Evolutionary conservation across 768 basidiomycete species (phyloP), one percentile per base, ranked within the genome.

Genomic region (Lactarius sp.): DNA sequence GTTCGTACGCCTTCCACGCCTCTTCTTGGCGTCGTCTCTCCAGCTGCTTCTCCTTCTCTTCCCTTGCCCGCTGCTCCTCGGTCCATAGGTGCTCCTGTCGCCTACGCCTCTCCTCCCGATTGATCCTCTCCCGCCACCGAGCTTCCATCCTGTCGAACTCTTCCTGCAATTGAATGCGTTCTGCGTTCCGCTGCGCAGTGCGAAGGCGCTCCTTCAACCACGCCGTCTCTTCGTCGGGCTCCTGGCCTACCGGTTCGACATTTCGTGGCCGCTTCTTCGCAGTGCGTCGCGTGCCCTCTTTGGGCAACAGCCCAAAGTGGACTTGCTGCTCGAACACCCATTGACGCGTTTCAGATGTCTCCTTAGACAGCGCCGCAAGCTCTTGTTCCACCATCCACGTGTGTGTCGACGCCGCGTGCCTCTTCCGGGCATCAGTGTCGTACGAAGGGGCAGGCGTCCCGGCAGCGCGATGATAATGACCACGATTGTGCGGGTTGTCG

Each of bases 1-100:
- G 73, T 73, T 92, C 88, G 74, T 92, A 88, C 55, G 68, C 72
- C 52, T 73, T 68, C 88, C 88, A 90, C 6, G 83, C 83, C 42
- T 85, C 79, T 7, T 77, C 63, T 68, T 80, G 81, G 53, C 77
- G 76, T 69, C 67, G 83, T 80, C 70, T 68, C 73, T 64, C 68
- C 68, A 63, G 61, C 66, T 72, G 73, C 66, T 73, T 74, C 67
- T 74, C 71, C 65, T 76, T 77, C 56, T 72, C 68, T 37, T 27
- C 56, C n/a, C 71, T 72, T 70, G 74, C 73, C 60, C 75, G 72
- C 69, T 78, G 77, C 68, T 84, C 82, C 60, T 82, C 84, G 44
- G 78, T 77, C 44, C 66, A 49, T 20, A 52, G 59, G 31, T 58
- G 46, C 51, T 50, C 54, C 51, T 37, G 62, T 5, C 50, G 52